Evolutionary conservation across 2,329 filamentous ascomycete genomes (phyloP).

Genomic region (Amylocarpus encephaloides): DNA sequence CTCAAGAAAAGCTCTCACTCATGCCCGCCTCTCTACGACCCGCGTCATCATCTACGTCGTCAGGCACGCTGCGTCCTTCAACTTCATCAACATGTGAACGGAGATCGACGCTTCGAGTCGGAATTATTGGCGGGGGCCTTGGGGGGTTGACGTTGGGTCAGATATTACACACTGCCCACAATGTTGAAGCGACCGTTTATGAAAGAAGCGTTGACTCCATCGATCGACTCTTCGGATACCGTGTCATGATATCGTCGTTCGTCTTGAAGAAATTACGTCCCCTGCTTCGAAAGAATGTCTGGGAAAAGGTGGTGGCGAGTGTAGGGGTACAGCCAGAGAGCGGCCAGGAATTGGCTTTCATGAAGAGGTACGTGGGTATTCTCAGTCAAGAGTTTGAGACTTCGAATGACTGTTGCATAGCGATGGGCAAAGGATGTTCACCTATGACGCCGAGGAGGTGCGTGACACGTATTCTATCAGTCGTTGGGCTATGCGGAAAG

Average conservation of each 20-base stretch:
- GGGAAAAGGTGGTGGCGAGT: slow-evolving; percentile 15
- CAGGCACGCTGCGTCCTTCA: too few relatives aligned
- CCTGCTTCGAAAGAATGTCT: slow-evolving; percentile 18
- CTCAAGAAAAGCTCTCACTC: too few relatives aligned
- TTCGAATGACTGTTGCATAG: background rate
- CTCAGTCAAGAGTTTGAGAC: too few relatives aligned
- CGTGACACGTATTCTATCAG: slow-evolving; percentile 24
- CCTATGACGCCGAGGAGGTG: slow-evolving; percentile 21
- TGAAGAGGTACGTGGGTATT: slow-evolving; percentile 14
- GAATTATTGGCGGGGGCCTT: slow-evolving; percentile 25
- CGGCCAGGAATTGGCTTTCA: slow-evolving; percentile 23
- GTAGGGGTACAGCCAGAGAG: slow-evolving; percentile 20
- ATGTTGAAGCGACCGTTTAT: slow-evolving; percentile 23
- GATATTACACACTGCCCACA: slow-evolving; percentile 17
- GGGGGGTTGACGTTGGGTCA: slow-evolving; percentile 25
- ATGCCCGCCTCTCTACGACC: too few relatives aligned
- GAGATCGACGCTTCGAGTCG: slow-evolving; percentile 13
- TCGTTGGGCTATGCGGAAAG: slow-evolving; percentile 22
- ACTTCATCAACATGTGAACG: too few relatives aligned
- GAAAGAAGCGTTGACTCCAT: slow-evolving; percentile 15
- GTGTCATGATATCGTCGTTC: slow-evolving; percentile 25
- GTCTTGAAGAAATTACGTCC: slow-evolving; percentile 22
- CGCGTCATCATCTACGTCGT: too few relatives aligned
- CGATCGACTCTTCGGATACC: slow-evolving; percentile 23
- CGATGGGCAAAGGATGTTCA: slow-evolving; percentile 21